Percentiles rank a stretch among this genome's conserved stretches.
Evolutionary conservation across 2,329 filamentous ascomycete species (phyloP).

Genomic region (Venturia oleaginea): DNA sequence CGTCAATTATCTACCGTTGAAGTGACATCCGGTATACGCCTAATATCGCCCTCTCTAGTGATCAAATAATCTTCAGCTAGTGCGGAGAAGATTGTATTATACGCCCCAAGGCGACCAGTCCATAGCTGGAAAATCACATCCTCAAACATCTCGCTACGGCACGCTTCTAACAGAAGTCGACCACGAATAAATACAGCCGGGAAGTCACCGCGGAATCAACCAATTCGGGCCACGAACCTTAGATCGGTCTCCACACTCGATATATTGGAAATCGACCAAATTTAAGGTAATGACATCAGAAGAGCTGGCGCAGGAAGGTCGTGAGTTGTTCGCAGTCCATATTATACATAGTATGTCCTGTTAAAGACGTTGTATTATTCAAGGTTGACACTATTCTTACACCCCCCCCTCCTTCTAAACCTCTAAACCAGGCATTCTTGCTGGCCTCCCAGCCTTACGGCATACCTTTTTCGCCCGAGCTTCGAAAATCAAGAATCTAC

Average conservation of each 20-base stretch:
- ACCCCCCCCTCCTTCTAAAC: too few species aligned
- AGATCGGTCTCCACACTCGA: neutral
- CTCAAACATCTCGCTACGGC: neutral
- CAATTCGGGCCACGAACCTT: neutral
- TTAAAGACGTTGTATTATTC: too few species aligned
- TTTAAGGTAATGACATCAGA: conserved; percentile 2
- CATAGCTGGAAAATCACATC: neutral
- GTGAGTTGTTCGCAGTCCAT: neutral
- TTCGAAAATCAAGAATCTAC: too few species aligned
- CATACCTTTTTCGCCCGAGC: too few species aligned
- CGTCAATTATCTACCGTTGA: neutral
- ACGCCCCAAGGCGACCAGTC: neutral
- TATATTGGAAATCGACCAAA: neutral
- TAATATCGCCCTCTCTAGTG: neutral
- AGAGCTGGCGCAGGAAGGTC: neutral
- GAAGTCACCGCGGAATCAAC: neutral
- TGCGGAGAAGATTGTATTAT: neutral
- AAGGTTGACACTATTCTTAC: too few species aligned
- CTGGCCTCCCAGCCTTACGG: too few species aligned
- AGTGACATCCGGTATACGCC: neutral
- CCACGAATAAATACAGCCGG: neutral
- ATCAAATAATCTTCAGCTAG: neutral
- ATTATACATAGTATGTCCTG: neutral
- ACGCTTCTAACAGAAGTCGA: neutral
- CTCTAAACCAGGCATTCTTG: too few species aligned